Evolutionary conservation across 2,329 filamentous ascomycete species (phyloP).

Genomic region (Boeremia lycopersici): DNA sequence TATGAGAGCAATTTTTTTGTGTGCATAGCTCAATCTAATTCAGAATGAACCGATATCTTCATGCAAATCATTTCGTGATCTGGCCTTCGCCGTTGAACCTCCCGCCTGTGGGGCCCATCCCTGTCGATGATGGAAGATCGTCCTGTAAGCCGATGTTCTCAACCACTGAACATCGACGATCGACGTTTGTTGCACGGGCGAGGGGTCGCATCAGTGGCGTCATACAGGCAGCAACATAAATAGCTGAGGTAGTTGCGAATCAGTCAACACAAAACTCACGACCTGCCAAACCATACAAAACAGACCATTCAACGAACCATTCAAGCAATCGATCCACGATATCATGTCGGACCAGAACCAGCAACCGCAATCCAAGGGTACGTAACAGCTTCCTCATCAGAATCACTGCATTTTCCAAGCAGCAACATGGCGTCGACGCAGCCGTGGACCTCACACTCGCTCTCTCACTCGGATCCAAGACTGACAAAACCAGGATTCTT

Average conservation of each 20-base stretch:
- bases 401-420: neutral
- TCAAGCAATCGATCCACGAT: neutral
- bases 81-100: neutral
- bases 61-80: neutral
- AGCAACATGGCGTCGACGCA: neutral
- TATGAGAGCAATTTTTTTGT: conserved; percentile 30
- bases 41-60: conserved; percentile 32
- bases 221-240: neutral
- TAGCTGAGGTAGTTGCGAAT: neutral
- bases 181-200: conserved; percentile 2
- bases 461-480: too few relatives aligned
- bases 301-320: neutral
- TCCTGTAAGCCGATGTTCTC: conserved; percentile 2
- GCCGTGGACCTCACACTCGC: too few relatives aligned
- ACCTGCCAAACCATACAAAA: neutral
- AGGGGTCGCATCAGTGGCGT: conserved; percentile 16
- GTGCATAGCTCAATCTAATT: conserved; percentile 42
- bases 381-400: neutral
- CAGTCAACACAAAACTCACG: neutral
- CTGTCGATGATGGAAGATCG: conserved; percentile 21
- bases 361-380: conserved; percentile 34
- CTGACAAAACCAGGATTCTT: conserved; percentile 35
- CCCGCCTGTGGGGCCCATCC: conserved; percentile 9
- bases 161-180: conserved; percentile 7
- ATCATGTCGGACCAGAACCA: conserved; percentile 36